These are phyloP conservation scores for Botryotinia narcissicola DNA, from an alignment of 2,329 filamentous ascomycete genomes.

Conservation along the genomic window DNA sequence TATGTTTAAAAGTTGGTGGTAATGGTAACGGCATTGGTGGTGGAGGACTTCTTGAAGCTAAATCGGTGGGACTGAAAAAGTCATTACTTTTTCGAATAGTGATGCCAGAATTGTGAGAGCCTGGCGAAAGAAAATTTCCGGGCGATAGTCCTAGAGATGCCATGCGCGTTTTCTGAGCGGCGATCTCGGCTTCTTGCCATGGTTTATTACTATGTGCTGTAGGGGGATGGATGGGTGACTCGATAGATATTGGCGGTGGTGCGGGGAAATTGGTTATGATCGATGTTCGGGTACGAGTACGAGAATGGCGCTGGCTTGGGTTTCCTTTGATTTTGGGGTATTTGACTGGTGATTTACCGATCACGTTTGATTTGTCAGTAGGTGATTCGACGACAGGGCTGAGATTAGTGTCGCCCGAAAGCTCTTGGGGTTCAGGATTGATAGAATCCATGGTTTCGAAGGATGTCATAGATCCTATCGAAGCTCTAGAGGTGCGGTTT, in stretches of 20 bases:
- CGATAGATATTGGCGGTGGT: slow-evolving; percentile 27
- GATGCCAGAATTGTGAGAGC: background rate
- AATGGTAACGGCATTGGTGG: slow-evolving; percentile 47
- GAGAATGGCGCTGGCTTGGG: slow-evolving; percentile 4
- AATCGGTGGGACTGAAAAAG: slow-evolving; percentile 23
- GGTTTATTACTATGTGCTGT: slow-evolving; percentile 18
- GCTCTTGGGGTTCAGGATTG: slow-evolving; percentile 19
- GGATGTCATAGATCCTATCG: slow-evolving; percentile 25
- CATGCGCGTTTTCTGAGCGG: slow-evolving; percentile 24
- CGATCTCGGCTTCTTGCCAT: slow-evolving; percentile 34
- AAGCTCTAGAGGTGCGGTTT: slow-evolving; percentile 14
- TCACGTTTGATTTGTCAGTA: slow-evolving; percentile 23
- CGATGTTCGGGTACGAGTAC: slow-evolving; percentile 13
- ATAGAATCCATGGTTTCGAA: slow-evolving; percentile 24
- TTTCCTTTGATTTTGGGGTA: slow-evolving; percentile 33
- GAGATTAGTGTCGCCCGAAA: slow-evolving; percentile 24
- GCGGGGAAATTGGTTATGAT: slow-evolving; percentile 22
- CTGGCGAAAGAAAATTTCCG: background rate
- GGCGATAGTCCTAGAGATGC: slow-evolving; percentile 16
- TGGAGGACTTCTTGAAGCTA: slow-evolving; percentile 29
- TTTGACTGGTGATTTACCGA: slow-evolving; percentile 29
- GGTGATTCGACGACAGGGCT: slow-evolving; percentile 38
- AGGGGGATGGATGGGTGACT: slow-evolving; percentile 19
- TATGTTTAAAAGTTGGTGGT: slow-evolving; percentile 31
- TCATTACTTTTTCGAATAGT: slow-evolving; percentile 15